Percentiles rank a stretch among this genome's conserved stretches.
Conservation (phyloP, 108 stramenopile species). For the Pseudonitzschia multiseries region DNA sequence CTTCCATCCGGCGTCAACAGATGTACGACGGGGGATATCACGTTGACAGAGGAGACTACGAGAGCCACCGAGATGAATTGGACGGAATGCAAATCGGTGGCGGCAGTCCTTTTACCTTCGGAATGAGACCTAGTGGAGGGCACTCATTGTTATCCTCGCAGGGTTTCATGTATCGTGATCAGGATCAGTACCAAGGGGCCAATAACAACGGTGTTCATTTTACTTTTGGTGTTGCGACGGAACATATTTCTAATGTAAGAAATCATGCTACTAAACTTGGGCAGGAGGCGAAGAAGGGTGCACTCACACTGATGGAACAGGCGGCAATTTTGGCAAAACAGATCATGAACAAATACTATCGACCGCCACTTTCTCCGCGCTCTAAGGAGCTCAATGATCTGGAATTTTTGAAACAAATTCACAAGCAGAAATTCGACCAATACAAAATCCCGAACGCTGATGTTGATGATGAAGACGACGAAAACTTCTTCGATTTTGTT, state of each 20-base stretch:
- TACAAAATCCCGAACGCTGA: slow-evolving; percentile 7
- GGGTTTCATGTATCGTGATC: background rate
- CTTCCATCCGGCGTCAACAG: background rate
- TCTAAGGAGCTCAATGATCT: slow-evolving; percentile 35
- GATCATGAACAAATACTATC: slow-evolving; percentile 29
- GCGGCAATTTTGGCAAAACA: background rate
- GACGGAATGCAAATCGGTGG: slow-evolving; percentile 40
- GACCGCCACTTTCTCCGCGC: slow-evolving; percentile 42
- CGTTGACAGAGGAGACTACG: background rate
- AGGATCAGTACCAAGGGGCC: slow-evolving; percentile 6
- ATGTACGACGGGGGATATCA: background rate
- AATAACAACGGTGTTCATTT: background rate
- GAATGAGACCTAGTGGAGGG: background rate
- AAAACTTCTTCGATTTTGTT: slow-evolving; percentile 78
- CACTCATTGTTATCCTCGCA: slow-evolving; percentile 1
- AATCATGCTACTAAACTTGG: slow-evolving; percentile 17
- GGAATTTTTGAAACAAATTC: slow-evolving; percentile 36
- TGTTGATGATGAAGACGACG: slow-evolving; percentile 1
- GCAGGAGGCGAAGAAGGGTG: slow-evolving; percentile 5
- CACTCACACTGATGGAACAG: background rate
- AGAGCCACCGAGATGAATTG: background rate
- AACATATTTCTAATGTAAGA: slow-evolving; percentile 7
- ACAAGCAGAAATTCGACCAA: slow-evolving; percentile 43
- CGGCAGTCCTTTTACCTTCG: background rate
- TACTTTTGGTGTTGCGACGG: background rate